Base-by-base conservation (phyloP, 768 basidiomycete genomes). In the Termitomyces sp. region DNA sequence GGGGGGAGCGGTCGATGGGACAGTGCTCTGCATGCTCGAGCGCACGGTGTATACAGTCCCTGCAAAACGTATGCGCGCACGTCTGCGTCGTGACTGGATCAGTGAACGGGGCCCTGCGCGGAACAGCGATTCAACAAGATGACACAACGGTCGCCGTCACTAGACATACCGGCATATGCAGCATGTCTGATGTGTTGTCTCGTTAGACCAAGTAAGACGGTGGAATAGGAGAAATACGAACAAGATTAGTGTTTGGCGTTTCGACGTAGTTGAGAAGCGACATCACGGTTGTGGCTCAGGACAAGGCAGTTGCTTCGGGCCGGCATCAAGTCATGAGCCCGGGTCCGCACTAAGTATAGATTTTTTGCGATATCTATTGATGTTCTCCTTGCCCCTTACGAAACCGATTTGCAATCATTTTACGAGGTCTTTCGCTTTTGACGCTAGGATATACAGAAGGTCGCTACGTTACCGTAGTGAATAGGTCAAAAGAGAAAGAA, bases 41-140 rank as follows among this genome's bases (percentile, higher is more conserved):
- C 0, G 93, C 89, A 51, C 77, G 76, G n/a, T 74, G 64, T 59
- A 94, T 90, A 66, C 94, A 96, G 31, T 84, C 86, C n/a, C 72
- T 72, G 69, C 94, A 96, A 70, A 95, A 95, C 0, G 92, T 95
- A 68, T 93, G 94, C 58, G 81, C 77, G 64, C 94, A 95, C 8
- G 86, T 83, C 41, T 72, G 79, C 0, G 90, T 86, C 0, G 88
- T 89, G 1, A 79, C 80, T 10, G 93, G 94, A 31, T 92, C 82
- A 8, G 83, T 72, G 66, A 94, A 94, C 3, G 92, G 90, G 55
- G 78, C 77, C 24, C 87, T 88, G 49, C 9, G 20, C 51, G 9
- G 5, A 44, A 24, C 12, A 6, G 29, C 10, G n/a, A n/a, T n/a
- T n/a, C n/a, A n/a, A n/a, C n/a, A n/a, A n/a, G n/a, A n/a, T n/a